Conservation (phyloP, 768 basidiomycete genomes). For the Phlebiopsis flavidoalba region DNA sequence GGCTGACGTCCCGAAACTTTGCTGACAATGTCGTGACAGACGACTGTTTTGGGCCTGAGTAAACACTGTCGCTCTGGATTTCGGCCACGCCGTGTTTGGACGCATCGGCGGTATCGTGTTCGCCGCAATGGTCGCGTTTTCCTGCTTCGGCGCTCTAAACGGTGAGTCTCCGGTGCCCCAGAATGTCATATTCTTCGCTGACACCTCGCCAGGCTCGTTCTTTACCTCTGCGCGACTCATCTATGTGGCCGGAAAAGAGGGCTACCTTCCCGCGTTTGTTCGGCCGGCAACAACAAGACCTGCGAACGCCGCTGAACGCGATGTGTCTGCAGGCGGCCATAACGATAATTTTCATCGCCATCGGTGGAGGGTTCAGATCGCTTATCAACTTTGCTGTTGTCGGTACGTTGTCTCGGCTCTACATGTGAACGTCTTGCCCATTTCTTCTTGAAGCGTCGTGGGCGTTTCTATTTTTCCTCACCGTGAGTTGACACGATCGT, state of each 20-base stretch:
- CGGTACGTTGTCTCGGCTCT: neutral
- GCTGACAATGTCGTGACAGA: conserved; percentile 27
- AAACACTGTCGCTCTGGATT: conserved; percentile 91
- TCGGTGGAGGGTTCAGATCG: conserved; percentile 87
- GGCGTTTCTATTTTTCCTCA: conserved; percentile 85
- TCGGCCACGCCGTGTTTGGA: conserved; percentile 83
- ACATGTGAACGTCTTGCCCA: neutral
- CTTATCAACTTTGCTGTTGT: conserved; percentile 89
- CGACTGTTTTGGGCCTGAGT: conserved; percentile 65
- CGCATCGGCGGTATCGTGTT: conserved; percentile 83
- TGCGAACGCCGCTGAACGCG: conserved; percentile 87
- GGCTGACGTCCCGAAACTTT: neutral
- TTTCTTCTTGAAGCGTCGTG: conserved; percentile 48
- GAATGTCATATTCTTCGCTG: neutral
- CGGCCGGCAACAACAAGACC: conserved; percentile 63
- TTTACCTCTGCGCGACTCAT: conserved; percentile 83
- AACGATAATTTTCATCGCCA: conserved; percentile 71
- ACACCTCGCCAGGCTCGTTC: conserved; percentile 44
- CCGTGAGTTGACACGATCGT: conserved; percentile 40
- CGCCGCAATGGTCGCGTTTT: conserved; percentile 87
- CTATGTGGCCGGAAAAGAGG: conserved; percentile 83
- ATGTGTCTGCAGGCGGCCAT: conserved; percentile 72
- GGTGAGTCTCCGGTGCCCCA: conserved; percentile 37
- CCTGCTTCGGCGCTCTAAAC: conserved; percentile 93
- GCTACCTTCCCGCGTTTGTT: conserved; percentile 84